Evolutionary conservation across 2,329 filamentous ascomycete genomes (phyloP).

Genomic region (Ceratocystis diversiconidia): DNA sequence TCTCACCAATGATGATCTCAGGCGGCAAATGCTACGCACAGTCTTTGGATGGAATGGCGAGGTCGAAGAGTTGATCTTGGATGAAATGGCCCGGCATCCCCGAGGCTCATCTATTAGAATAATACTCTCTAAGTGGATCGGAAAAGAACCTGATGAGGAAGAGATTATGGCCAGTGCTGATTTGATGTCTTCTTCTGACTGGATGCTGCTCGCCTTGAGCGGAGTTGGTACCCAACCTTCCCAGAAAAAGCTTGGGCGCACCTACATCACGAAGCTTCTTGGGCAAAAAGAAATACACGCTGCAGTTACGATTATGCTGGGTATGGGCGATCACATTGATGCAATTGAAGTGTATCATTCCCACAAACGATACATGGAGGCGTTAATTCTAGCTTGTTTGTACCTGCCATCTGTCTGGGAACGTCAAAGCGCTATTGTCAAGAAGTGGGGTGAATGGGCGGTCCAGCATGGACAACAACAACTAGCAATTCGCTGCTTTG

Average conservation of each 20-base stretch:
- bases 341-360: constrained; percentile 94
- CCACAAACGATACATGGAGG: constrained; percentile 83
- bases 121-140: constrained; percentile 82
- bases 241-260: constrained; percentile 78
- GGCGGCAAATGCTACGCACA: constrained; percentile 78
- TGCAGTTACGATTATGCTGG: constrained; percentile 81
- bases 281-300: constrained; percentile 85
- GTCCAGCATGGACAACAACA: constrained; percentile 78
- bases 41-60: constrained; percentile 94
- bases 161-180: constrained; percentile 67
- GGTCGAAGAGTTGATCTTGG: constrained; percentile 63
- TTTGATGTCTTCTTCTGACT: constrained; percentile 85
- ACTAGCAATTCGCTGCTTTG: constrained; percentile 82
- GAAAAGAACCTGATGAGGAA: constrained; percentile 60
- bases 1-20: constrained; percentile 64
- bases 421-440: constrained; percentile 70
- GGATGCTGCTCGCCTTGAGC: constrained; percentile 89
- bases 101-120: constrained; percentile 63
- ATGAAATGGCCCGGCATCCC: constrained; percentile 67
- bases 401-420: constrained; percentile 80
- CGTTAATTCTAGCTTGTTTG: constrained; percentile 73
- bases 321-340: constrained; percentile 82
- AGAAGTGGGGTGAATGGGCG: constrained; percentile 90
- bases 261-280: constrained; percentile 79
- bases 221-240: constrained; percentile 64